phyloP scores from a whole-genome alignment of 768 basidiomycete species.

The Termitomyces heimii region DNA sequence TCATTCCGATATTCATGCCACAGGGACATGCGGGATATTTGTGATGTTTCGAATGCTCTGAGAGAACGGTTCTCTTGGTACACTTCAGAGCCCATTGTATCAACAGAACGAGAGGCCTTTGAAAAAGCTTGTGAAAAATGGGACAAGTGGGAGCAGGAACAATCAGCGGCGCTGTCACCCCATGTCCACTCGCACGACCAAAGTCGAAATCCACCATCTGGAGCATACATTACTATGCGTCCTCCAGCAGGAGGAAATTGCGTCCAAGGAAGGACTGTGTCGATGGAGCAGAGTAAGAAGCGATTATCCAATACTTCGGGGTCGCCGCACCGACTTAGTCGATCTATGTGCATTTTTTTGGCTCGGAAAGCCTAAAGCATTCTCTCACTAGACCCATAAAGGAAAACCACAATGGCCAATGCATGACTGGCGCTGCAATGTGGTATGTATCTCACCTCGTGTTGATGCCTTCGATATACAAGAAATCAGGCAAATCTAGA shows the following conservation, averaged over 20 bases:
- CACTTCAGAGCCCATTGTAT: constrained; percentile 29
- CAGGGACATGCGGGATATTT: constrained; percentile 65
- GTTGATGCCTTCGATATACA: background rate
- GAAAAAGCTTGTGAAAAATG: constrained; percentile 53
- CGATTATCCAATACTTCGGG: constrained; percentile 9
- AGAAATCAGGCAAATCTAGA: background rate
- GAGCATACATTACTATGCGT: background rate
- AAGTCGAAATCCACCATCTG: background rate
- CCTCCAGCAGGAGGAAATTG: background rate
- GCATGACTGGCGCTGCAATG: background rate
- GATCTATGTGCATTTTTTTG: constrained; percentile 47
- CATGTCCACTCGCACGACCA: background rate
- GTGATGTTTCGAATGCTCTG: constrained; percentile 37
- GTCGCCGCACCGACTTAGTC: constrained; percentile 35
- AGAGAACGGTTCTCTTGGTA: constrained; percentile 47
- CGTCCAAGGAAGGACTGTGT: background rate
- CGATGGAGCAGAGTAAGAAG: constrained; percentile 5
- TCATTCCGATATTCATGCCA: background rate
- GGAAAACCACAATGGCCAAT: background rate
- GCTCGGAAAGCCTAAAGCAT: constrained; percentile 44
- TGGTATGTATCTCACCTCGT: background rate
- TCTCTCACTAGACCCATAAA: background rate
- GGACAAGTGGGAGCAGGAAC: constrained; percentile 40
- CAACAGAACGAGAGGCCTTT: constrained; percentile 49
- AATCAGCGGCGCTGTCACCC: constrained; percentile 8